Percentiles rank a stretch among this genome's conserved stretches.
Evolutionary conservation across 768 basidiomycete genomes (phyloP).

Genomic region (Boletus subparvulus): DNA sequence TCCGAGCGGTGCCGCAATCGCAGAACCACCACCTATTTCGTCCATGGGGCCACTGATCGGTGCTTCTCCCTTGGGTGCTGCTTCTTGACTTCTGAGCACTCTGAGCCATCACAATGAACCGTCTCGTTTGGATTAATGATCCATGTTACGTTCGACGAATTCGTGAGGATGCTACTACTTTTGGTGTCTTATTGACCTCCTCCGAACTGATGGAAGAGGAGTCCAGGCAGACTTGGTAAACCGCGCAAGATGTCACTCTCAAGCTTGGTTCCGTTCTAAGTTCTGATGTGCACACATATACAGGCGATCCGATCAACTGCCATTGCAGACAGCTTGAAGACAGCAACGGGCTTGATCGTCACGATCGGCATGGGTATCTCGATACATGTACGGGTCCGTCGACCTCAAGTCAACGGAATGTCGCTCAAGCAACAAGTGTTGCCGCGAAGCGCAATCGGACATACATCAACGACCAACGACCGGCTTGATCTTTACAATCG

Average conservation of each 20-base stretch:
- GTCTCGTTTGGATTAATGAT: neutral
- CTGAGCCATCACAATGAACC: neutral
- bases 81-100: constrained; percentile 1
- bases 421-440: constrained; percentile 34
- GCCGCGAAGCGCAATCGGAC: constrained; percentile 66
- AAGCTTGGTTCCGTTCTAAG: constrained; percentile 4
- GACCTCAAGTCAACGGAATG: constrained; percentile 6
- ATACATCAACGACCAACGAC: constrained; percentile 73
- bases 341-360: constrained; percentile 6
- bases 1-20: constrained; percentile 15
- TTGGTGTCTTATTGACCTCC: neutral
- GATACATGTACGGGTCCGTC: constrained; percentile 1
- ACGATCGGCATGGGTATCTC: neutral
- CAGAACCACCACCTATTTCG: neutral
- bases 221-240: neutral
- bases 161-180: neutral
- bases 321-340: neutral
- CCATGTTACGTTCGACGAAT: constrained; percentile 3
- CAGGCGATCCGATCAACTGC: neutral
- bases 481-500: constrained; percentile 57
- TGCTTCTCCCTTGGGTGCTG: constrained; percentile 18
- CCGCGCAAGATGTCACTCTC: constrained; percentile 1
- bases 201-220: neutral
- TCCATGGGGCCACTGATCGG: neutral
- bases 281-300: neutral